A percentile compares a stretch with the other conserved stretches of the same genome.
Conservation (phyloP, 768 basidiomycete genomes). For the Lactarius indigo region DNA sequence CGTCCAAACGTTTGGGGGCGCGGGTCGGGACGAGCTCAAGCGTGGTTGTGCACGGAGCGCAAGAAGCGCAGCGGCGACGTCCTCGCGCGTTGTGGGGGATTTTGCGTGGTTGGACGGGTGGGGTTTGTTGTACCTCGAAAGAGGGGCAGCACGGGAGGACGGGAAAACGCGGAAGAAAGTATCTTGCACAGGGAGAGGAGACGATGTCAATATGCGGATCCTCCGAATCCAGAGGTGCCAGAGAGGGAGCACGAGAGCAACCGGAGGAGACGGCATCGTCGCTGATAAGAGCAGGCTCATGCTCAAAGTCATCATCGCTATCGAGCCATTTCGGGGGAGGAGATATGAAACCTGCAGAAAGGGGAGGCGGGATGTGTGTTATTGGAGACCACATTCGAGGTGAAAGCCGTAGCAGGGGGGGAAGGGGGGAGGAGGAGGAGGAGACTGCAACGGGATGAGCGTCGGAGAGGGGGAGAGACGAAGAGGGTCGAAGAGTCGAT, state of each 20-base stretch:
- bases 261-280: constrained; percentile 22
- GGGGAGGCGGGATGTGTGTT: constrained; percentile 1
- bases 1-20: neutral
- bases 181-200: constrained; percentile 21
- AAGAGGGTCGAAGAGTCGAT: neutral
- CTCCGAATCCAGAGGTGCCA: constrained; percentile 18
- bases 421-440: neutral
- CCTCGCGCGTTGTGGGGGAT: constrained; percentile 17
- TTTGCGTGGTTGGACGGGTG: neutral
- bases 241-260: constrained; percentile 22
- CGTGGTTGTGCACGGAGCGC: constrained; percentile 23
- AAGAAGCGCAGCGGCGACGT: constrained; percentile 23
- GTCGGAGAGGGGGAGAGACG: constrained; percentile 1
- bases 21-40: constrained; percentile 5
- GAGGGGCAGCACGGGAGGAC: constrained; percentile 2
- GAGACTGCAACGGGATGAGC: neutral
- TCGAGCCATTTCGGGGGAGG: constrained; percentile 18
- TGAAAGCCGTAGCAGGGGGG: constrained; percentile 10
- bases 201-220: constrained; percentile 24
- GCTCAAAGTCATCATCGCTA: constrained; percentile 24
- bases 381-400: constrained; percentile 15
- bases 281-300: constrained; percentile 24
- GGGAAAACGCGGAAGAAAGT: constrained; percentile 11
- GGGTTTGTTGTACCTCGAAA: constrained; percentile 2
- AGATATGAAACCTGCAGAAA: neutral